Evolutionary conservation across 148 eudicot species (phyloP).

Genomic region (Camellia japonica): DNA sequence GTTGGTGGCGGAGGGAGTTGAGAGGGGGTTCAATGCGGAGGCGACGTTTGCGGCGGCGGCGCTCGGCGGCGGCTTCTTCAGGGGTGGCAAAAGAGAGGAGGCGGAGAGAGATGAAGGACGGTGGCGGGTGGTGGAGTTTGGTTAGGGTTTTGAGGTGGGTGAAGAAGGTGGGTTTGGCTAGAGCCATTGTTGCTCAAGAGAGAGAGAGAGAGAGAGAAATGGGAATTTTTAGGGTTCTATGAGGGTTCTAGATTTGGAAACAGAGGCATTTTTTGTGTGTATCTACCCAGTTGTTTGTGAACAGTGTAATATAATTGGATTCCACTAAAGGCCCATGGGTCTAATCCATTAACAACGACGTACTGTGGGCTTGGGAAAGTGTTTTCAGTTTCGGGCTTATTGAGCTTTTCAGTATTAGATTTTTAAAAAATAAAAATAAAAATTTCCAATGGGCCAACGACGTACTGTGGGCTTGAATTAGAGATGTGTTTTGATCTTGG

Average conservation of each 20-base stretch:
- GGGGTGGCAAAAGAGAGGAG: slow-evolving; percentile 68
- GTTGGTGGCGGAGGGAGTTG: slow-evolving; percentile 38
- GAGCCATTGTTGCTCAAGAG: slow-evolving; percentile 36
- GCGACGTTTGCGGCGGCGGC: slow-evolving; percentile 82
- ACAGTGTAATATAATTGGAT: no score
- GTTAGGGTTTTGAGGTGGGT: slow-evolving; percentile 43
- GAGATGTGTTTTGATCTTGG: no score
- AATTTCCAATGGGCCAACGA: no score
- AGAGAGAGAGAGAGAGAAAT: neutral
- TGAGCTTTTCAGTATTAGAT: no score
- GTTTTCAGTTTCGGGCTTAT: no score
- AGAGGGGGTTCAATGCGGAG: slow-evolving; percentile 86
- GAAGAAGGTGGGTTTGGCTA: slow-evolving; percentile 53
- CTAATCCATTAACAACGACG: no score
- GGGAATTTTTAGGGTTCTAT: neutral
- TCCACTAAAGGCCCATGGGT: no score
- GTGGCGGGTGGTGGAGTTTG: slow-evolving; percentile 18
- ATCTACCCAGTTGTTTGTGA: no score
- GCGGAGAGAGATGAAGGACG: slow-evolving; percentile 33
- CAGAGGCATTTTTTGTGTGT: no score
- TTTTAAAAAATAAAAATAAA: no score
- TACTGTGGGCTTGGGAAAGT: no score
- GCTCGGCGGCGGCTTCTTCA: slow-evolving; percentile 77
- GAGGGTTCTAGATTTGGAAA: neutral
- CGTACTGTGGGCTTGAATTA: no score